These are phyloP conservation scores for Phoma sp. DNA, from an alignment of 2,329 filamentous ascomycete species.

Conservation along the genomic window DNA sequence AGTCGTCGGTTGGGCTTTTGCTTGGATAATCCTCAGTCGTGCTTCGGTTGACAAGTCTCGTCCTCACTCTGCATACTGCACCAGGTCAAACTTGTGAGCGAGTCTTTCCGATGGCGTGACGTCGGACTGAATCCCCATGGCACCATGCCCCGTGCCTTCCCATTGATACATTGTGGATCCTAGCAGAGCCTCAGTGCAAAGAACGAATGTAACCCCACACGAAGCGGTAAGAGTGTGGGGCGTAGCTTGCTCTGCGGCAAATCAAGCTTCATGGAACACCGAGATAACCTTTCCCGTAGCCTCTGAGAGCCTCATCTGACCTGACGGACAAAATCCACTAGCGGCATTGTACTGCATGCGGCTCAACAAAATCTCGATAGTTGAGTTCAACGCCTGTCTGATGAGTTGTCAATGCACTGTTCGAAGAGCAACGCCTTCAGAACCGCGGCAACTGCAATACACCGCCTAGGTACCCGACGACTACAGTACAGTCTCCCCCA, in stretches of 20 bases:
- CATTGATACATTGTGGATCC: constrained; percentile 12
- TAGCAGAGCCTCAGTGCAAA: constrained; percentile 18
- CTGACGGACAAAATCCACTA: constrained; percentile 2
- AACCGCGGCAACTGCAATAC: not conserved
- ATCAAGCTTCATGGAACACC: constrained; percentile 1
- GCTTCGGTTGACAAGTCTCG: too few relatives aligned
- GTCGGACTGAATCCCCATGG: constrained; percentile 14
- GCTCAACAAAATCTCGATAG: constrained; percentile 13
- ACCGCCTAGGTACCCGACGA: not conserved
- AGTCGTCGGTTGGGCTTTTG: too few relatives aligned
- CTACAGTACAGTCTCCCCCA: not conserved
- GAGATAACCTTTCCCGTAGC: not conserved
- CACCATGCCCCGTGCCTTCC: constrained; percentile 5
- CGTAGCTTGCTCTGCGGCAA: not conserved
- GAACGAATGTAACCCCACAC: constrained; percentile 11
- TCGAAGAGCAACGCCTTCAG: not conserved
- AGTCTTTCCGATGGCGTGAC: constrained; percentile 1
- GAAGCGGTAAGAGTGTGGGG: constrained; percentile 2
- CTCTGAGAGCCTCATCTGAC: constrained; percentile 4
- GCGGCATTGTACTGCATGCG: constrained; percentile 8
- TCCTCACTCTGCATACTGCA: too few relatives aligned
- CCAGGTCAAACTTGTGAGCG: not conserved
- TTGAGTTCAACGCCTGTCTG: not conserved
- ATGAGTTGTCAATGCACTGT: constrained; percentile 1
- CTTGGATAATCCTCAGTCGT: too few relatives aligned